These are phyloP conservation scores for Mitragyna speciosa DNA, from an alignment of 257 asterid species.

Conservation along the genomic window DNA sequence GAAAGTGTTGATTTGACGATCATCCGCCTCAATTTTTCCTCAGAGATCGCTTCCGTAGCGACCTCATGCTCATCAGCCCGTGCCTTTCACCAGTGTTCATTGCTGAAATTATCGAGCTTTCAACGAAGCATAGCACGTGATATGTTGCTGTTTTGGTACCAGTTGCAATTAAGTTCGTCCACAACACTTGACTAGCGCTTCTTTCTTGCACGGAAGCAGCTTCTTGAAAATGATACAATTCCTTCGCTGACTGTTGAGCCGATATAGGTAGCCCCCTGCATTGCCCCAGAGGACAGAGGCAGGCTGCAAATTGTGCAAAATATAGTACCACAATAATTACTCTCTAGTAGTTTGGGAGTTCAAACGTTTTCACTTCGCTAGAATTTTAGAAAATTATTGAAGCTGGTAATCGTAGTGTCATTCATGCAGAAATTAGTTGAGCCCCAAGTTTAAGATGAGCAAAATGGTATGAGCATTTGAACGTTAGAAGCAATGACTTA, in stretches of 20 bases:
- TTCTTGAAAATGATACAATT: background rate
- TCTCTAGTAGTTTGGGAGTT: background rate
- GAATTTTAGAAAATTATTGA: background rate
- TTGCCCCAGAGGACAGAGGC: background rate
- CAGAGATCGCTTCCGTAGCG: background rate
- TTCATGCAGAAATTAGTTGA: background rate
- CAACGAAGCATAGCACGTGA: background rate
- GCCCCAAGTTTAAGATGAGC: background rate
- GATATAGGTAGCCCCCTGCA: too few species aligned
- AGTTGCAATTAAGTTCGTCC: background rate
- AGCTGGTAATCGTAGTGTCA: background rate
- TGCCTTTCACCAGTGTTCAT: background rate
- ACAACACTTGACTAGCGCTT: background rate
- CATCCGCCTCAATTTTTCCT: background rate
- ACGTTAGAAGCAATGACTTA: background rate
- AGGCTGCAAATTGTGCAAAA: background rate
- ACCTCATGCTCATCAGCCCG: background rate
- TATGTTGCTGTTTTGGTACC: background rate
- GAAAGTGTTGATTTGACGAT: background rate
- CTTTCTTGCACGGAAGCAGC: background rate
- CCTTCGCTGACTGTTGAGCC: background rate
- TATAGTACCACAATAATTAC: background rate
- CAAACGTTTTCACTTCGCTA: background rate
- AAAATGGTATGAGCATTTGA: too few species aligned
- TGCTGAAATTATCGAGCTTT: background rate